Evolutionary conservation across 768 basidiomycete genomes (phyloP).

Genomic region (Agrocybe pediades): DNA sequence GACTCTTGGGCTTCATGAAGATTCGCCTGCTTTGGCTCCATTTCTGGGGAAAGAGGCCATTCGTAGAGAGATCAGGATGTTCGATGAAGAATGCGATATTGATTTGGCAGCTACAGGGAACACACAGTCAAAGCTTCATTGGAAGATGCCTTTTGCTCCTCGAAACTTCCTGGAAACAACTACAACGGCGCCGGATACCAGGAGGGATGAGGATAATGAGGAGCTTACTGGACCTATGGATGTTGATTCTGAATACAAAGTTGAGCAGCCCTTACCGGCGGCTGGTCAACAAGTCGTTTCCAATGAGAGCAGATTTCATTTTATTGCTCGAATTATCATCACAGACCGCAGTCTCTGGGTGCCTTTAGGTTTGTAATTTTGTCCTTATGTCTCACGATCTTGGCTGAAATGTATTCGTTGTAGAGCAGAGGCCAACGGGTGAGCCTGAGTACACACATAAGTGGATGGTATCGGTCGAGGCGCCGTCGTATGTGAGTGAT

Average conservation of each 20-base stretch:
- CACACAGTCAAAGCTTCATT: conserved; percentile 19
- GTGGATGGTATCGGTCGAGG: conserved; percentile 58
- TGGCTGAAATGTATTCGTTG: background rate
- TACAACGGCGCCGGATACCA: background rate
- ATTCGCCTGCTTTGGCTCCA: conserved; percentile 50
- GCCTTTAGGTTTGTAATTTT: conserved; percentile 34
- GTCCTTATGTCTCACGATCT: background rate
- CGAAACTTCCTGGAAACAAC: conserved; percentile 21
- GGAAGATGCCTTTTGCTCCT: conserved; percentile 40
- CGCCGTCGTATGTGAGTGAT: conserved; percentile 48
- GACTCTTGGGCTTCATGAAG: conserved; percentile 50
- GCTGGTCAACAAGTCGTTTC: conserved; percentile 7
- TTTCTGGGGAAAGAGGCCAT: conserved; percentile 46
- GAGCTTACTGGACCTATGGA: background rate
- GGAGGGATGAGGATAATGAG: background rate
- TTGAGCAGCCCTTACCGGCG: background rate
- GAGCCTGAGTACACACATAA: conserved; percentile 40
- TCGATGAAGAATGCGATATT: conserved; percentile 36
- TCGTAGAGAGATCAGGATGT: conserved; percentile 44
- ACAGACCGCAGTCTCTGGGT: conserved; percentile 52
- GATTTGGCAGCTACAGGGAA: conserved; percentile 30
- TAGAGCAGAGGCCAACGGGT: conserved; percentile 30
- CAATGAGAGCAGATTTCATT: conserved; percentile 47
- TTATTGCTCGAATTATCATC: conserved; percentile 46
- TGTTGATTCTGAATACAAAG: background rate